These are phyloP conservation scores for Oxyria digyna DNA, from an alignment of 148 eudicot species.

Conservation along the genomic window DNA sequence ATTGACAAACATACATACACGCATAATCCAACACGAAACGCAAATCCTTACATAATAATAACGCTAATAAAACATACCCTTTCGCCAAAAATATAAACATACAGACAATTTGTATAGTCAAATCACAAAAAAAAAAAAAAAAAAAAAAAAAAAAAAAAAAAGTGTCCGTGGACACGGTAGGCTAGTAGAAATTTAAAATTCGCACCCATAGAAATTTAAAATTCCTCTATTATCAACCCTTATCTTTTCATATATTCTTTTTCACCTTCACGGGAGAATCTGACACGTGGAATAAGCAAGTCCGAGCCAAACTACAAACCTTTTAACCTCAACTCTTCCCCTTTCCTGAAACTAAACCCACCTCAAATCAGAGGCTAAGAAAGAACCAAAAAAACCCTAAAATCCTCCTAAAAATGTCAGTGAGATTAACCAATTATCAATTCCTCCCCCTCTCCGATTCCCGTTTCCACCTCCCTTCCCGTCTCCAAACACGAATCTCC, in stretches of 20 bases:
- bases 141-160: too few species aligned
- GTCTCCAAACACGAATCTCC: conserved; percentile 4
- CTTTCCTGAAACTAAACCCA: background rate
- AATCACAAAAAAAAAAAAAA: too few species aligned
- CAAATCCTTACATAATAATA: too few species aligned
- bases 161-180: too few species aligned
- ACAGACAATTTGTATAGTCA: too few species aligned
- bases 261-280: background rate
- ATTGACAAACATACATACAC: too few species aligned
- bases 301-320: background rate
- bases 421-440: background rate
- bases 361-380: too few species aligned
- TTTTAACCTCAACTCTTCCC: background rate
- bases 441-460: background rate
- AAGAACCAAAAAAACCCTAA: background rate
- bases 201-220: too few species aligned
- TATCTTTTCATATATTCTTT: background rate
- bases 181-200: too few species aligned
- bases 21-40: too few species aligned
- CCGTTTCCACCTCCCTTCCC: background rate
- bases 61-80: too few species aligned
- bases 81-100: too few species aligned
- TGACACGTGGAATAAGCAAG: background rate
- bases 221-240: background rate
- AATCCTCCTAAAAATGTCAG: background rate